Evolutionary conservation across 306 rosid genomes (phyloP).

Genomic region (Aeschynomene evenia): DNA sequence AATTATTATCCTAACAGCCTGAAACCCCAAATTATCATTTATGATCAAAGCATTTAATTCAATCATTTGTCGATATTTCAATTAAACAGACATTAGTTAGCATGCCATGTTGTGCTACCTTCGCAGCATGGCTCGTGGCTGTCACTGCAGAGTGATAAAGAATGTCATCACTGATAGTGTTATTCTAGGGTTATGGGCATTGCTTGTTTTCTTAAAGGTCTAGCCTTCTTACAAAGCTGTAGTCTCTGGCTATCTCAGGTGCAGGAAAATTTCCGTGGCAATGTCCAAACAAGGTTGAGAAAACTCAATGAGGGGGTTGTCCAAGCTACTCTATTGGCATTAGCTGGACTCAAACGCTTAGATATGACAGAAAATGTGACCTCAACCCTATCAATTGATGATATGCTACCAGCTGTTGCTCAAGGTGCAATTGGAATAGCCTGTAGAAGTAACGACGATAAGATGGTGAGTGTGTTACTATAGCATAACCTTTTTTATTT

Average conservation of each 20-base stretch:
- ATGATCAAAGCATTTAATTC: background rate
- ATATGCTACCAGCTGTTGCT: conserved; percentile 58
- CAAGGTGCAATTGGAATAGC: conserved; percentile 58
- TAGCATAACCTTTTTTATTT: background rate
- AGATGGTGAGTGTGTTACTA: conserved; percentile 55
- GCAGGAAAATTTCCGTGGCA: conserved; percentile 91
- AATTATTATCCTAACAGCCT: background rate
- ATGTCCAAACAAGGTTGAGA: conserved; percentile 85
- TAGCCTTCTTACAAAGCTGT: background rate
- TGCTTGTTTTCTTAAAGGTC: background rate
- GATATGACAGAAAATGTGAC: conserved; percentile 51
- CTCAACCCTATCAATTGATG: conserved; percentile 45
- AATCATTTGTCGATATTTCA: background rate
- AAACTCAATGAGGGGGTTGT: conserved; percentile 86
- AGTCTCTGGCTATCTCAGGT: conserved; percentile 51
- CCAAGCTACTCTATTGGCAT: conserved; percentile 90
- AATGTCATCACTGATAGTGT: background rate
- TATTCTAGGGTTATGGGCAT: conserved; percentile 7
- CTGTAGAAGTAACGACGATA: conserved; percentile 53
- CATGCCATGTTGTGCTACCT: background rate
- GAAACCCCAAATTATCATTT: background rate
- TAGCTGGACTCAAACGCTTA: conserved; percentile 92
- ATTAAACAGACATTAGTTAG: background rate
- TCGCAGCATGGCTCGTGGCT: background rate
- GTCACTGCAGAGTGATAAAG: background rate